Evolutionary conservation across 2,329 filamentous ascomycete species (phyloP).

Genomic region (Arthrobotrys musiformis): DNA sequence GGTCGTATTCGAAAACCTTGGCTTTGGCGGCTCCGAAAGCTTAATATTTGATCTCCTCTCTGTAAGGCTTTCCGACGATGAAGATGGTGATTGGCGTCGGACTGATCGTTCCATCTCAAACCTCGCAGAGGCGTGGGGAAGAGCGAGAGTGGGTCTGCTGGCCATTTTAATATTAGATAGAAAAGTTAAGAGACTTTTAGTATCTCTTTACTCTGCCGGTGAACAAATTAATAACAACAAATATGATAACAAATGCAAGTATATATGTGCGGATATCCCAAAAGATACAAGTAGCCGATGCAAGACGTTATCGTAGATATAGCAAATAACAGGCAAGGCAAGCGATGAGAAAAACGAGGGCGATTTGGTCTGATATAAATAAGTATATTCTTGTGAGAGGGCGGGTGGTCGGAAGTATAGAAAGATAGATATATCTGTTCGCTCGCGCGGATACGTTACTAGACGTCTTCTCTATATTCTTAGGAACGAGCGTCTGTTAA

Average conservation of each 20-base stretch:
- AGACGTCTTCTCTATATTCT: slow-evolving; percentile 20
- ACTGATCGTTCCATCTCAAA: slow-evolving; percentile 50
- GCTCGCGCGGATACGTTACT: slow-evolving; percentile 41
- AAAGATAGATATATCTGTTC: slow-evolving; percentile 21
- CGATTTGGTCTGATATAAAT: slow-evolving; percentile 36
- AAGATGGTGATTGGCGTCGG: slow-evolving; percentile 23
- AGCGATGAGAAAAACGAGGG: slow-evolving; percentile 38
- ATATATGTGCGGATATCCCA: slow-evolving; percentile 37
- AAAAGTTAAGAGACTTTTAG: neutral
- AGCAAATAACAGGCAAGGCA: slow-evolving; percentile 13
- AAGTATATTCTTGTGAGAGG: slow-evolving; percentile 24
- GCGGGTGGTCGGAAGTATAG: neutral
- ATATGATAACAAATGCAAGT: slow-evolving; percentile 34
- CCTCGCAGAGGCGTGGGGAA: slow-evolving; percentile 51
- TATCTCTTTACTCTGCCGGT: neutral
- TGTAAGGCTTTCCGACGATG: slow-evolving; percentile 45
- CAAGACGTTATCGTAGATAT: slow-evolving; percentile 15
- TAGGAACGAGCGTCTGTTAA: slow-evolving; percentile 42
- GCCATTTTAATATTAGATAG: slow-evolving; percentile 45
- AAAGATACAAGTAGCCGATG: slow-evolving; percentile 20
- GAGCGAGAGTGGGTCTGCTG: slow-evolving; percentile 13
- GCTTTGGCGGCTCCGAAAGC: slow-evolving; percentile 37
- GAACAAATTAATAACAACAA: slow-evolving; percentile 17
- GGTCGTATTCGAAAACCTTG: slow-evolving; percentile 50
- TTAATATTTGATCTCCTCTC: slow-evolving; percentile 23